Evolutionary conservation across 129 eudicot species (phyloP), one percentile per base, ranked within the genome.

Genomic region (Centaurea solstitialis): DNA sequence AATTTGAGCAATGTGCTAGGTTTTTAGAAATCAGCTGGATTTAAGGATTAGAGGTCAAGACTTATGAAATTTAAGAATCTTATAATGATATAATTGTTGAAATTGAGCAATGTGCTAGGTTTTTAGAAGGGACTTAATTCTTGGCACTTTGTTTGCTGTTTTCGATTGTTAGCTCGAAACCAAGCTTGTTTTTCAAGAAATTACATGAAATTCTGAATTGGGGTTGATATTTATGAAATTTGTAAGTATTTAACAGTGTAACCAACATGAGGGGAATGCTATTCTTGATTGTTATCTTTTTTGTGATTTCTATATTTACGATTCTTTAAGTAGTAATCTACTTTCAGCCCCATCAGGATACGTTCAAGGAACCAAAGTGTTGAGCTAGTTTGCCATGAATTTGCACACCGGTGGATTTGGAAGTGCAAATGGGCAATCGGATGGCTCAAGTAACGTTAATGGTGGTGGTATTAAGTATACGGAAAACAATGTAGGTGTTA

Each of bases 331-430:
- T n/a, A 18, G 64, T 64, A 74, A 37, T 22, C 4, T 73, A 20
- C 47, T 72, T 73, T 76, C 67, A 53, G 68, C 80, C 37, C 61
- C 28, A 22, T 76, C 23, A n/a, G 17, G 67, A 22, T 35, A 62
- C 72, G 74, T 77, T 76, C 20, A 71, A 68, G 79, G 68, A 74
- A 75, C 17, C 72, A 70, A 70, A 78, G 81, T 62, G 62, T 57
- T 76, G 74, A 5, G 30, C 76, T 82, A 73, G 73, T 38, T 77
- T 73, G 78, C 81, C 82, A 93, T 90, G 96, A 88, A 88, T 82
- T 80, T 75, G 79, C 82, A 76, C 57, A 65, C 80, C 11, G 87
- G 83, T 75, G 68, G 72, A 70, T 76, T 71, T 83, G 85, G 59
- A 33, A 84, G 78, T 80, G 91, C 76, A 88, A 83, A 87, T 59